Conservation (phyloP, 1,284 basidiomycete species). For the Cutaneotrichosporon cyanovorans region DNA sequence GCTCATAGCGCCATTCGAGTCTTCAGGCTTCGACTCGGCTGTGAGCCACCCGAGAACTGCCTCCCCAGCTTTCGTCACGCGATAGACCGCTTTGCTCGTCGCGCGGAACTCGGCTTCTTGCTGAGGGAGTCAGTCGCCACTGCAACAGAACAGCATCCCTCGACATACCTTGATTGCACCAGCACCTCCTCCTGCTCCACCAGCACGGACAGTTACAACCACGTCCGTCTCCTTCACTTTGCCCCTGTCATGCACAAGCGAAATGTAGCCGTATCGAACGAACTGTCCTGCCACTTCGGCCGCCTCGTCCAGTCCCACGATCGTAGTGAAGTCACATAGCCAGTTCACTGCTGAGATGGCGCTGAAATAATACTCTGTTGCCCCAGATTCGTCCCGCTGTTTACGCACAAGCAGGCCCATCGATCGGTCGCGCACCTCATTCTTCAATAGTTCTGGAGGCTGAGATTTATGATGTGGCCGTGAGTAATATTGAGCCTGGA, state of each 20-base stretch:
- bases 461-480: conserved; percentile 31
- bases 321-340: conserved; percentile 95
- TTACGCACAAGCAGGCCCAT: conserved; percentile 45
- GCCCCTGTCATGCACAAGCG: conserved; percentile 56
- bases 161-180: conserved; percentile 36
- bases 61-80: conserved; percentile 82
- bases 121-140: conserved; percentile 45
- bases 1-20: too few species aligned
- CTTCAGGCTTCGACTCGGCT: background rate
- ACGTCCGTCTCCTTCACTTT: conserved; percentile 78
- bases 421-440: conserved; percentile 46
- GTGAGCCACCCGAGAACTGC: conserved; percentile 63
- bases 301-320: conserved; percentile 91
- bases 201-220: conserved; percentile 64
- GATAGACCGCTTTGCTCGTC: conserved; percentile 89
- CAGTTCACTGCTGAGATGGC: conserved; percentile 86
- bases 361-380: conserved; percentile 66
- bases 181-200: conserved; percentile 40
- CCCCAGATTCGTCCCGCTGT: conserved; percentile 10
- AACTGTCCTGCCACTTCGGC: conserved; percentile 97
- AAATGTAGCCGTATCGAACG: conserved; percentile 86
- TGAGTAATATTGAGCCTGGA: conserved; percentile 40
- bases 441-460: conserved; percentile 14
- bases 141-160: background rate
- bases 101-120: conserved; percentile 91